These are phyloP conservation scores for Pleurotus giganteus DNA, from an alignment of 768 basidiomycete genomes.

Conservation along the genomic window DNA sequence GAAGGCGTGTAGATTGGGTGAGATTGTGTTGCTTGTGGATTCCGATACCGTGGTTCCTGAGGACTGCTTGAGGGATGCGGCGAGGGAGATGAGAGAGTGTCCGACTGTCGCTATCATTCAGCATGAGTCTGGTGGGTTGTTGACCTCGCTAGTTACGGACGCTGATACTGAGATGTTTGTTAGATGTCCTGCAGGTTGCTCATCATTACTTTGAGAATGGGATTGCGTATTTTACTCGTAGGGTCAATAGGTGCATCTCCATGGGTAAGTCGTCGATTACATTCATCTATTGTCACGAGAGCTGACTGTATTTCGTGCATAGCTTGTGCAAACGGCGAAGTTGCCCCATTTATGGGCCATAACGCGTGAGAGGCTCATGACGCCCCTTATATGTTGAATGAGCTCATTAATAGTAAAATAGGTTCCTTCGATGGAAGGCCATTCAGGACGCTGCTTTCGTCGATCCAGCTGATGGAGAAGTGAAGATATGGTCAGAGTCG, in stretches of 20 bases:
- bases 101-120: slow-evolving; percentile 84
- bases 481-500: slow-evolving; percentile 74
- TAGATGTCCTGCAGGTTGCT: slow-evolving; percentile 81
- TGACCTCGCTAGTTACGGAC: not conserved
- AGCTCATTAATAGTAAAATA: slow-evolving; percentile 9
- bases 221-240: slow-evolving; percentile 78
- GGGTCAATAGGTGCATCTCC: slow-evolving; percentile 74
- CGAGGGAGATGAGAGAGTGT: slow-evolving; percentile 73
- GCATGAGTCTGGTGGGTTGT: slow-evolving; percentile 57
- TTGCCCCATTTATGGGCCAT: slow-evolving; percentile 82
- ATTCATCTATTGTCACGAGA: slow-evolving; percentile 18
- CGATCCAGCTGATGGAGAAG: slow-evolving; percentile 60
- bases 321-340: slow-evolving; percentile 79
- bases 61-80: slow-evolving; percentile 85
- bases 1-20: slow-evolving; percentile 66
- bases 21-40: slow-evolving; percentile 78
- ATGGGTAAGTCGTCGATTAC: slow-evolving; percentile 52
- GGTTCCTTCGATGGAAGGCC: slow-evolving; percentile 81
- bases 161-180: slow-evolving; percentile 18
- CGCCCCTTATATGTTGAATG: not conserved
- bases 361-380: slow-evolving; percentile 47
- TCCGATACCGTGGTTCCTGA: slow-evolving; percentile 77
- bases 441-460: slow-evolving; percentile 80
- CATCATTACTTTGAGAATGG: slow-evolving; percentile 90
- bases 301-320: slow-evolving; percentile 14